Evolutionary conservation across 2,329 filamentous ascomycete genomes (phyloP).

Genomic region (Pseudogymnoascus verrucosus): DNA sequence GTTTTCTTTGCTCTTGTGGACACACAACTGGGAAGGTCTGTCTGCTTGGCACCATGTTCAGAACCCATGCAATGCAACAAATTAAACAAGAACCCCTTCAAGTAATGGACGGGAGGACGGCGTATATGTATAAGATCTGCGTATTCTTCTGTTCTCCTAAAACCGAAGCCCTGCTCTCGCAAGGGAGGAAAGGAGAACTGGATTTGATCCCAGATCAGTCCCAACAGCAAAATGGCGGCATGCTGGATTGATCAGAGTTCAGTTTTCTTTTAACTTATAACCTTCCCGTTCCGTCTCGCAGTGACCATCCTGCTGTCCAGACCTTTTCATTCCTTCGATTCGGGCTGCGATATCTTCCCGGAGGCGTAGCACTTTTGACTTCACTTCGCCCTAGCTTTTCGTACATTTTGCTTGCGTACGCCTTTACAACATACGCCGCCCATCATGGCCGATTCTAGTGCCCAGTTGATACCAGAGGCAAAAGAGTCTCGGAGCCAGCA

Average conservation of each 20-base stretch:
- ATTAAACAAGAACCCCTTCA: not conserved
- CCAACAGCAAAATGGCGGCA: not conserved
- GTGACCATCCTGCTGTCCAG: not conserved
- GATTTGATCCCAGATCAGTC: not conserved
- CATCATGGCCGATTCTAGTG: not conserved
- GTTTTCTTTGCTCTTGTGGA: not conserved
- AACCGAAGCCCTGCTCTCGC: conserved; percentile 2
- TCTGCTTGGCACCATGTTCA: not conserved
- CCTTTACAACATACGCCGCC: not conserved
- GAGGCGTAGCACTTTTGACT: not conserved
- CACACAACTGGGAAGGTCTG: not conserved
- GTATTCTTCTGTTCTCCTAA: not conserved
- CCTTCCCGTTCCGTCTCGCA: not conserved
- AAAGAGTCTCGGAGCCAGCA: not conserved
- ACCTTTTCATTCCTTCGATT: not conserved
- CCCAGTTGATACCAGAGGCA: not conserved
- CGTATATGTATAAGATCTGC: conserved; percentile 4
- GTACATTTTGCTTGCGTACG: not conserved
- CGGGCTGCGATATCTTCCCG: not conserved
- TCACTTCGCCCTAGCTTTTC: not conserved
- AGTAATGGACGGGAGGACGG: not conserved
- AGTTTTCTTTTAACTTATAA: not conserved
- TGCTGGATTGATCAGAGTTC: not conserved
- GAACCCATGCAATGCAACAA: not conserved
- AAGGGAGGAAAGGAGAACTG: not conserved